Evolutionary conservation across 208 protist species (phyloP), one percentile per base, ranked within the genome.

Genomic region (Angomonas ambiguus): DNA sequence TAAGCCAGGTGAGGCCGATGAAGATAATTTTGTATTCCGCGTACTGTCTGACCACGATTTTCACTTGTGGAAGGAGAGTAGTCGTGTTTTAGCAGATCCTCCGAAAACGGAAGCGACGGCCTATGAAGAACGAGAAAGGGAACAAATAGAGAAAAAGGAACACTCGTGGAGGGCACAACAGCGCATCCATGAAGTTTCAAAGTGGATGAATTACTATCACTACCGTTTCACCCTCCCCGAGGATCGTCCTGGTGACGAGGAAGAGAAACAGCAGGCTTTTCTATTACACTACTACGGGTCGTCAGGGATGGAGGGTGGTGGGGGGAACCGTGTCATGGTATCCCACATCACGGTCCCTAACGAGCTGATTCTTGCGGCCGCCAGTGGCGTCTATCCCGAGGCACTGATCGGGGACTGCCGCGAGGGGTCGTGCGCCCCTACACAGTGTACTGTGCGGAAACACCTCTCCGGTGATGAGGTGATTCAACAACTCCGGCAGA

Each of bases 141-240:
- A 8, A 8, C 45, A 62, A 42, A 2, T 45, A 31, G 56, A 62
- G 16, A 2, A n/a, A 3, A 35, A 62, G 30, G 31, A 35, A 62
- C 56, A 31, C 6, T 1, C 45, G 2, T n/a, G 45, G 2, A 64
- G 51, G 32, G 38, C 34, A 25, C 34, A 41, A 18, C 38, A 57
- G 62, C 42, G 48, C 11, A 63, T 28, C 35, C 27, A 49, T 11
- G 28, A 42, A 27, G 11, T 63, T 2, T 4, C 28, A 35, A 74
- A 74, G 53, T 74, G 69, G 69, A 13, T 42, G 6, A 74, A 74
- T 60, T 62, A 56, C 30, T 74, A 74, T 55, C 8, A 32, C 8
- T 62, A 51, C 20, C 69, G 62, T 24, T 74, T 53, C 48, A 35
- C 16, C 25, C 4, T 42, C 42, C 11, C 20, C 4, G 28, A 22